Conservation (phyloP, 2,329 filamentous ascomycete species). For the Penicillium sp. region DNA sequence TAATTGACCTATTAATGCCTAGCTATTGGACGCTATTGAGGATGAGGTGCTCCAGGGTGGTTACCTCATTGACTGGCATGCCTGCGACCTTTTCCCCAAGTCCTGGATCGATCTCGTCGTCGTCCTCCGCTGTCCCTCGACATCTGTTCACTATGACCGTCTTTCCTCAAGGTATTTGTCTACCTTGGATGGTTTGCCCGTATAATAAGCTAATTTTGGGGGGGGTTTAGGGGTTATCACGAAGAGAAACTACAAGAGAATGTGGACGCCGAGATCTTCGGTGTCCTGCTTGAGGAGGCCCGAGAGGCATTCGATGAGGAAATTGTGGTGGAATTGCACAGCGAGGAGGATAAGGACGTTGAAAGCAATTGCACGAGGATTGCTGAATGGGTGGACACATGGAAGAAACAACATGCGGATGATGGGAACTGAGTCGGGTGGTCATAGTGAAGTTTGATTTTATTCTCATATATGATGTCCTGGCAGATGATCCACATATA, state of each 20-base stretch:
- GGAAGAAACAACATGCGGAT: slow-evolving; percentile 59
- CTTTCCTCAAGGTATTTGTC: slow-evolving; percentile 63
- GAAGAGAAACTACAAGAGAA: slow-evolving; percentile 93
- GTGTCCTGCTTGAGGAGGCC: slow-evolving; percentile 87
- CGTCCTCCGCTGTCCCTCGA: slow-evolving; percentile 75
- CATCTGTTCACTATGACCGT: slow-evolving; percentile 77
- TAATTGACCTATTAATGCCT: slow-evolving; percentile 7
- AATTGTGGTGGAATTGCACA: slow-evolving; percentile 83
- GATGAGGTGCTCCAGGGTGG: slow-evolving; percentile 74
- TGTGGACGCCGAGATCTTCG: slow-evolving; percentile 95
- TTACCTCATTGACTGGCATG: slow-evolving; percentile 95
- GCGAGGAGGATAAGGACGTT: slow-evolving; percentile 78
- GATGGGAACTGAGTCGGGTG: slow-evolving; percentile 30
- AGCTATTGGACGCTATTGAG: slow-evolving; percentile 84
- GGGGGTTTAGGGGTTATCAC: slow-evolving; percentile 64
- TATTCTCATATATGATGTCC: slow-evolving; percentile 5
- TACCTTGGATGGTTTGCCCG: not conserved
- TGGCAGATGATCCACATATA: slow-evolving; percentile 17
- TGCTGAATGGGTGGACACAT: slow-evolving; percentile 74
- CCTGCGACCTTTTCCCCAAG: slow-evolving; percentile 89
- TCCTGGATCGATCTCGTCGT: slow-evolving; percentile 95
- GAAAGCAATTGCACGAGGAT: slow-evolving; percentile 85
- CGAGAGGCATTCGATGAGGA: slow-evolving; percentile 80
- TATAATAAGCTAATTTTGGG: not conserved
- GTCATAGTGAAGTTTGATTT: not conserved